Conservation (phyloP, 345 rosid genomes). For the Syzygium jambos region DNA sequence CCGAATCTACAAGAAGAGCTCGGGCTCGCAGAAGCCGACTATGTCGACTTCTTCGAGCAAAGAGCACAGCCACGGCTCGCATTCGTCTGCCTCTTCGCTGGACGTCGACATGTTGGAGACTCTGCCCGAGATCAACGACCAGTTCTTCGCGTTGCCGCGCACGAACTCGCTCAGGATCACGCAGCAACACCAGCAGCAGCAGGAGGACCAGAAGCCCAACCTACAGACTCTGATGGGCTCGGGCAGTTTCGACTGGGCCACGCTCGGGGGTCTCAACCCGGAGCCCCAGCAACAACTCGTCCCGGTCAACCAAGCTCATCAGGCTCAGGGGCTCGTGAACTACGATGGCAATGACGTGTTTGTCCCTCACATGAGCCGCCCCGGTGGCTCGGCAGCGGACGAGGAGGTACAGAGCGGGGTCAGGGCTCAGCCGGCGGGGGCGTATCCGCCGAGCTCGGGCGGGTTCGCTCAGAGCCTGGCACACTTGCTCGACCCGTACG, state of each 20-base stretch:
- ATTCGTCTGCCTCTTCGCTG: constrained; percentile 68
- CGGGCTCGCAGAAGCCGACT: constrained; percentile 44
- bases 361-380: constrained; percentile 20
- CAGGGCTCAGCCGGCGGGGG: constrained; percentile 20
- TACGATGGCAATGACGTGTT: constrained; percentile 19
- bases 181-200: constrained; percentile 28
- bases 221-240: constrained; percentile 18
- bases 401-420: constrained; percentile 73
- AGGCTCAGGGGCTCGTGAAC: constrained; percentile 15
- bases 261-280: constrained; percentile 41
- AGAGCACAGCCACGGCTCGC: constrained; percentile 54
- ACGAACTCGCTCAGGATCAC: constrained; percentile 36
- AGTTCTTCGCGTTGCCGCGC: constrained; percentile 33
- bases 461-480: constrained; percentile 24
- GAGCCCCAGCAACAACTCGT: constrained; percentile 21
- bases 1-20: constrained; percentile 77
- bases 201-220: constrained; percentile 32
- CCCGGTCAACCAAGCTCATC: constrained; percentile 17
- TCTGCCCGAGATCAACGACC: constrained; percentile 52
- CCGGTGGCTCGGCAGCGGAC: constrained; percentile 14
- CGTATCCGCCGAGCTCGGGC: constrained; percentile 19
- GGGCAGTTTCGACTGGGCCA: constrained; percentile 75
- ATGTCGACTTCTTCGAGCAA: constrained; percentile 30
- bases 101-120: constrained; percentile 78
- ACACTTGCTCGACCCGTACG: constrained; percentile 43